phyloP scores from a whole-genome alignment of 805 yeast species.

The Wickerhamiella cacticola region DNA sequence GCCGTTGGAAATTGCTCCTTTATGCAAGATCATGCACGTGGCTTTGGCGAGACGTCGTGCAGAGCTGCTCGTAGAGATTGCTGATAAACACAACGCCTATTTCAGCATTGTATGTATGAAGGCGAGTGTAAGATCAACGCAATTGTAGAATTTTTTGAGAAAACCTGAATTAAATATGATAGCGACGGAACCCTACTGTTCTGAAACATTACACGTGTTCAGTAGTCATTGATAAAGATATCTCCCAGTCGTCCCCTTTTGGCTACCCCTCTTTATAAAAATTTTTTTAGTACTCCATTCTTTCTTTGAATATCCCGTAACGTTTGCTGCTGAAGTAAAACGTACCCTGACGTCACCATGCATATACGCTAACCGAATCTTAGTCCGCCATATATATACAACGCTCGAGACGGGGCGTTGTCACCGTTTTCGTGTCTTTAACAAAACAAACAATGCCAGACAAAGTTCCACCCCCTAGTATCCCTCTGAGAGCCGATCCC shows the following conservation, averaged over 20 bases:
- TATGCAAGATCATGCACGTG: too few species aligned
- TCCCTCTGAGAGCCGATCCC: constrained; percentile 9
- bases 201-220: background rate
- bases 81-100: too few species aligned
- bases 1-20: too few species aligned
- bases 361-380: background rate
- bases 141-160: background rate
- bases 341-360: constrained; percentile 1
- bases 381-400: background rate
- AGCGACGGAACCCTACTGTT: background rate
- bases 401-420: background rate
- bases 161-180: background rate
- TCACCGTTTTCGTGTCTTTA: background rate
- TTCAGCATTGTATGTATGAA: too few species aligned
- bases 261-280: too few species aligned
- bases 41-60: too few species aligned
- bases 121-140: too few species aligned
- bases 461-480: background rate
- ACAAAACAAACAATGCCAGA: background rate
- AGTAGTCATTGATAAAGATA: too few species aligned
- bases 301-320: too few species aligned
- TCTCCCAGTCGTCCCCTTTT: too few species aligned
- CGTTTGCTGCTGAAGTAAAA: background rate
- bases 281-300: too few species aligned
- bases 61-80: too few species aligned